Base-by-base conservation (phyloP, 2,329 filamentous ascomycete species). In the Colletotrichum cordylinicola region DNA sequence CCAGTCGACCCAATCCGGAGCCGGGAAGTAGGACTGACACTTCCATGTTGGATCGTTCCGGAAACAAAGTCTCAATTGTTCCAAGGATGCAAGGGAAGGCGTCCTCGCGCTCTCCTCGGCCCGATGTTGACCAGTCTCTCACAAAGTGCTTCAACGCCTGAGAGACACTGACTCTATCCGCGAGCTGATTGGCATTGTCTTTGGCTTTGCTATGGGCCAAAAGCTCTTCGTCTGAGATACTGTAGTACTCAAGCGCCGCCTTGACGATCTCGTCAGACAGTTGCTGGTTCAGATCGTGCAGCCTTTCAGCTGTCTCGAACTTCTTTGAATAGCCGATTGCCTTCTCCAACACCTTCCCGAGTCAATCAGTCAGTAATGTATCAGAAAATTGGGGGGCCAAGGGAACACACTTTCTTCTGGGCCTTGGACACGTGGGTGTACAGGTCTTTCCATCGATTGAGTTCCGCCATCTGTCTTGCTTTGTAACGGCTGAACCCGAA, bases 111-210 rank as follows among this genome's bases (percentile, higher is more conserved):
- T 92, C 90, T 48, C 84, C 80, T 0, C 78, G 74, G 1, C 90
- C 90, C 16, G 88, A 85, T 0, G 81, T 82, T 0, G 90, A 86
- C 90, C 90, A 92, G 78, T 92, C 90, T 7, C 90, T 85, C 4
- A 91, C 89, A 73, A 88, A 89, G 77, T 92, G 90, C 79, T 91
- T 92, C 68, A 92, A 79, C 0, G 89, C 85, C 78, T 92, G 90
- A 0, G 86, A 85, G 1, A 90, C 85, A 39, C 88, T 87, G 3
- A 87, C 84, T 7, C 85, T 86, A 27, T 91, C 90, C 1, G 86
- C 85, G 0, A 80, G 78, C 24, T 82, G 83, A 2, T 85, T 85
- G 0, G 83, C 80, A 2, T 85, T 82, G 2, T 86, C 83, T 1
- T 84, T 82, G 6, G 82, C 80, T 7, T 84, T 83, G 62, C 86